Evolutionary conservation across 805 yeast genomes (phyloP), one percentile per base, ranked within the genome.

Genomic region (Kockiozyma suomiensis): DNA sequence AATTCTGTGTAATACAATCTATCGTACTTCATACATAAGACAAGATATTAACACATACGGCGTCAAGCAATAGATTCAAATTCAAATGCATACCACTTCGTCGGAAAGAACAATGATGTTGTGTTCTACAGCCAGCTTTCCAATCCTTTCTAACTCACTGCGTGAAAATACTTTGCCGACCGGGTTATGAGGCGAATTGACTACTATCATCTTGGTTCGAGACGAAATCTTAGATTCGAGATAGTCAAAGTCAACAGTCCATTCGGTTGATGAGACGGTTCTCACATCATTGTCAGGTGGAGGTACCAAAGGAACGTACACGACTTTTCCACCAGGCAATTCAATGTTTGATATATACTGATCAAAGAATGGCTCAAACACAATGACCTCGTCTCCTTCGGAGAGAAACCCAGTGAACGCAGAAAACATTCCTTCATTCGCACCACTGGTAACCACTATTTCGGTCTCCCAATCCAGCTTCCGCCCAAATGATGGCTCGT

Each of bases 131-230:
- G 96, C 96, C 53, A 94, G 73, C 49, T 86, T 77, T 46, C 98
- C 98, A 66, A 94, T 84, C 64, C 80, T 79, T 17, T 75, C 72
- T 66, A 94, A 81, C 75, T 94, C 99, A 30, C 82, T 86, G 52
- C 79, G 81, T 58, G 86, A 83, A 75, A 91, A 88, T 23, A 92
- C 67, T 73, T 94, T 94, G 26, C 99, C 99, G 61, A 93, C 82
- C 28, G 99, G 99, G 73, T 94, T 94, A 76, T 94, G 97, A 10
- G 99, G 99, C 17, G 96, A 85, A 77, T 94, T 94, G 60, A 94
- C 74, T 26, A 94, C 90, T 60, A 94, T 83, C 77, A 92, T 82
- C 72, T 89, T 92, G 7, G 99, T 94, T 69, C 84, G 86, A 25
- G 80, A 75, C 35, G 86, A 82, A 65, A 94, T 84, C 5, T 93